Base-by-base conservation (phyloP, 208 protist genomes). In the Phytomonas francai region DNA sequence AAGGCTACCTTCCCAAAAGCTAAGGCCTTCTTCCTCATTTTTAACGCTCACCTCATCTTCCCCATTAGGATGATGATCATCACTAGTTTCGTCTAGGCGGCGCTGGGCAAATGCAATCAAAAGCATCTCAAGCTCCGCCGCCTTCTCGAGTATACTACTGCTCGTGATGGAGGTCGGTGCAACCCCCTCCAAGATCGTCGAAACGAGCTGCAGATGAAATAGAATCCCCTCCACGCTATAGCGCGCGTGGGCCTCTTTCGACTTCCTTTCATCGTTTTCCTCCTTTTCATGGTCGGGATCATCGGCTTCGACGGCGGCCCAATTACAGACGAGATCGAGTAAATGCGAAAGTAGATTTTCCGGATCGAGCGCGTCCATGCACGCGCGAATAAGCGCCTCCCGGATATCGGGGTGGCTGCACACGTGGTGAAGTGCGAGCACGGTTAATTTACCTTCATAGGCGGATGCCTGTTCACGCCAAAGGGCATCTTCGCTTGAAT, bases 61-160 rank as follows among this genome's bases (percentile, higher is more conserved):
- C 19, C 71, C 45, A 30, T 74, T 29, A 8, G 51, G 33, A 68
- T 14, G 4, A 64, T 27, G 49, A 30, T 61, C 32, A 6, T 64
- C 7, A 1, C 5, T 59, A 16, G 5, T 11, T 30, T 62, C 5
- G 4, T 25, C 5, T 3, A 6, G 22, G 9, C 22, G 25, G n/a
- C 27, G 59, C 51, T 51, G 39, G 32, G 73, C 85, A 42, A 83
- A 78, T 27, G 65, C 51, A 36, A 31, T 80, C n/a, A 96, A 81
- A 22, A 85, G 69, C 63, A 96, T 33, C 73, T 96, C 87, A 61
- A 94, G 72, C 79, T 96, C 84, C 25, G 84, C 83, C 0, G 80
- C 79, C 12, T 78, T 83, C 73, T 94, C 87, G n/a, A 96, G 71
- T 25, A 93, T 61, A 0, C 74, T 69, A 34, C 63, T 80, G 25